Evolutionary conservation across 2,329 filamentous ascomycete species (phyloP).

Genomic region (Fusarium sp.): DNA sequence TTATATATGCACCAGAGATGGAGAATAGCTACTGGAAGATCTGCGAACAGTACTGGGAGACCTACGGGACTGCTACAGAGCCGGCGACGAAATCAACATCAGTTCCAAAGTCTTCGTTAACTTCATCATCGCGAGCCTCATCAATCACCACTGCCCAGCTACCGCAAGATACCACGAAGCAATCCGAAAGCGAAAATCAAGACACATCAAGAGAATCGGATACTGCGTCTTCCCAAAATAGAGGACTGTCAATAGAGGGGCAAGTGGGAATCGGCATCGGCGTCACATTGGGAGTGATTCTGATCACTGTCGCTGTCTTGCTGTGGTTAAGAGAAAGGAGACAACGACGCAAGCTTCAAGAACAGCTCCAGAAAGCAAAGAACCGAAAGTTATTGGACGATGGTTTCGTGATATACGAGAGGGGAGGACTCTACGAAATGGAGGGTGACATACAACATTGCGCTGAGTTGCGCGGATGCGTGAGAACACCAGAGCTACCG

Average conservation of each 20-base stretch:
- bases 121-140: not conserved
- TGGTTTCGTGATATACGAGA: not conserved
- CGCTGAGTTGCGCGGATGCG: constrained; percentile 34
- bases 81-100: constrained; percentile 27
- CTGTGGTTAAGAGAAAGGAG: constrained; percentile 40
- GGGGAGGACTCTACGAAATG: constrained; percentile 34
- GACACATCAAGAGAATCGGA: constrained; percentile 11
- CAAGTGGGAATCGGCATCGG: constrained; percentile 38
- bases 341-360: constrained; percentile 25
- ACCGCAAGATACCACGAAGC: not conserved
- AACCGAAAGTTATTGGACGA: not conserved
- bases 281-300: constrained; percentile 22
- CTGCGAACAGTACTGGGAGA: constrained; percentile 43
- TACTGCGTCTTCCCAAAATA: not conserved
- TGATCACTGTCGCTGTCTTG: constrained; percentile 26
- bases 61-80: constrained; percentile 39
- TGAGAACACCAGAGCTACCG: constrained; percentile 37
- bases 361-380: constrained; percentile 16
- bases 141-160: not conserved
- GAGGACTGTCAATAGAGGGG: constrained; percentile 23
- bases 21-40: constrained; percentile 46
- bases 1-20: constrained; percentile 30
- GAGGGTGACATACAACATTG: constrained; percentile 34
- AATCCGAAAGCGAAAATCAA: constrained; percentile 1
- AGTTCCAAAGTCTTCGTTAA: not conserved